Conservation (phyloP, 2,329 filamentous ascomycete species). For the Cladosporium sp. region DNA sequence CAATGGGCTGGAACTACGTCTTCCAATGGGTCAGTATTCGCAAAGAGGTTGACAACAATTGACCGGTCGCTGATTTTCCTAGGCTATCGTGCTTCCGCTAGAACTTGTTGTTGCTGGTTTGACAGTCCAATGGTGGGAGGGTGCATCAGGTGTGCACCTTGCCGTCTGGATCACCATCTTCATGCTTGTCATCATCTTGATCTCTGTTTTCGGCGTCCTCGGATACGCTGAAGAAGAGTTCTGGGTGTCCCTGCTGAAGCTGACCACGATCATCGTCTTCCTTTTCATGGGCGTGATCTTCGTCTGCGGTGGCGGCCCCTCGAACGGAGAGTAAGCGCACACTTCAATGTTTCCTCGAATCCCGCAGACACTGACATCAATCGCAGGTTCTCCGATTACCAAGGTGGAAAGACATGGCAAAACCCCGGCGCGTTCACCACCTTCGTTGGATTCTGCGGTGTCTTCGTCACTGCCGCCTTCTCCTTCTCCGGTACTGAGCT, state of each 20-base stretch:
- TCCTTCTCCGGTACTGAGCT: slow-evolving; percentile 58
- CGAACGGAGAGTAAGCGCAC: slow-evolving; percentile 16
- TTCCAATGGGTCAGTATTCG: slow-evolving; percentile 20
- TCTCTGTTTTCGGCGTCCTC: slow-evolving; percentile 84
- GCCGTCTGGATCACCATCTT: slow-evolving; percentile 81
- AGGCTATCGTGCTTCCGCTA: slow-evolving; percentile 19
- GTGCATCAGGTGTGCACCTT: slow-evolving; percentile 45
- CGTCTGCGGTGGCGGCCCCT: slow-evolving; percentile 51
- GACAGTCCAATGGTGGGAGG: slow-evolving; percentile 23
- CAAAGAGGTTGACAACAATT: not conserved
- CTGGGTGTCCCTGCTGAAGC: slow-evolving; percentile 24
- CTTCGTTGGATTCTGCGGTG: slow-evolving; percentile 58
- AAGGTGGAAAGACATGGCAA: slow-evolving; percentile 31
- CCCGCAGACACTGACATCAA: not conserved
- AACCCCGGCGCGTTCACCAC: slow-evolving; percentile 39
- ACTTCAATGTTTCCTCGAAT: slow-evolving; percentile 4
- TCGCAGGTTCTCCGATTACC: slow-evolving; percentile 6
- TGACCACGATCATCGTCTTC: slow-evolving; percentile 49
- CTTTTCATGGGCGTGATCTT: slow-evolving; percentile 57
- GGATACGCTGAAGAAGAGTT: slow-evolving; percentile 27
- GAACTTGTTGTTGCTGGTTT: slow-evolving; percentile 24
- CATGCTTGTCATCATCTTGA: slow-evolving; percentile 64
- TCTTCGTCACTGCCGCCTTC: slow-evolving; percentile 60
- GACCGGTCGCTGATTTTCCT: not conserved
- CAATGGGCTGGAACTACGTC: slow-evolving; percentile 27